Evolutionary conservation across 2,329 filamentous ascomycete genomes (phyloP).

Genomic region (Phialophora expanda): DNA sequence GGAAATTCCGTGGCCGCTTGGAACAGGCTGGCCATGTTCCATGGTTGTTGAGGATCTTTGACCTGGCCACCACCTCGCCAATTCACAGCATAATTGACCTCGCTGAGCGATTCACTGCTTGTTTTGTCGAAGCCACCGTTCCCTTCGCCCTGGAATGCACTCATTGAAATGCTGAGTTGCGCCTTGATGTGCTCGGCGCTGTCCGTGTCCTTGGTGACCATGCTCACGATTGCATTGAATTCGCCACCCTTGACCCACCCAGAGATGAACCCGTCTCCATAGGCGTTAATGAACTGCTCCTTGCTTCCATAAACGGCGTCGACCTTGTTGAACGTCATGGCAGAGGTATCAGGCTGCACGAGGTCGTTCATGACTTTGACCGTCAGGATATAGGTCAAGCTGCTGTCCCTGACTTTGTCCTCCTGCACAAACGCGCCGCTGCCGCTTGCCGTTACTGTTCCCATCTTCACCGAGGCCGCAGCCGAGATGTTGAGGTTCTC

Average conservation of each 20-base stretch:
- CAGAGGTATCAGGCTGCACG: background rate
- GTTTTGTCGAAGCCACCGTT: background rate
- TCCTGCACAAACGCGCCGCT: background rate
- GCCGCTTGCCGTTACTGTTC: background rate
- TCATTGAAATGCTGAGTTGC: background rate
- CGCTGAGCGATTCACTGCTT: background rate
- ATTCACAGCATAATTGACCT: background rate
- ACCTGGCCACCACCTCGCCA: background rate
- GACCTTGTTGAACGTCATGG: background rate
- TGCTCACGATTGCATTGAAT: background rate
- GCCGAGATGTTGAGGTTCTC: constrained; percentile 1
- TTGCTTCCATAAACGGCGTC: background rate
- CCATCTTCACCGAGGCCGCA: background rate
- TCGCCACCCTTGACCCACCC: background rate
- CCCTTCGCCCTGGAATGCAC: background rate
- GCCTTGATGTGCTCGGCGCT: background rate
- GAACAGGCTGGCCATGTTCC: constrained; percentile 1
- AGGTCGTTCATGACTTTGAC: constrained; percentile 2
- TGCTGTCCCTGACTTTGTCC: background rate
- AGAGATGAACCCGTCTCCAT: constrained; percentile 1
- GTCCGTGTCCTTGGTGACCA: background rate
- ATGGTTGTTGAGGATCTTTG: background rate
- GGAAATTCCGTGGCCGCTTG: background rate
- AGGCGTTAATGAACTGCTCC: background rate
- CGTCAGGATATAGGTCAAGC: background rate